Base-by-base conservation (phyloP, 139 green algal species). In the Chlamydomonas sp. region DNA sequence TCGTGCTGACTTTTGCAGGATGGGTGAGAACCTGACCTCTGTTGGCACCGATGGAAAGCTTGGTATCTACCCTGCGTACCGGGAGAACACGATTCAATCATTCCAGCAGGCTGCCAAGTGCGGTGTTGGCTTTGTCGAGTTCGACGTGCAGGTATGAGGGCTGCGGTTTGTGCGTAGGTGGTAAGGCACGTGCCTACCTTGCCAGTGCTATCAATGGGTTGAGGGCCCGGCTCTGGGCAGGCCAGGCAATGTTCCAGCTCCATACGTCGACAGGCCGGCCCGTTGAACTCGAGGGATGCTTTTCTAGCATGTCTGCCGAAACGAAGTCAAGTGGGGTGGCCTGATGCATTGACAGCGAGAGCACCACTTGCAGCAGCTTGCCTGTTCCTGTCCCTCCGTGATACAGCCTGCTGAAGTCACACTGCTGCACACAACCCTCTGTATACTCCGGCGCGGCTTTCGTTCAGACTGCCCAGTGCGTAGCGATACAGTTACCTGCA, bases 111-210 rank as follows among this genome's bases (percentile, higher is more conserved):
- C 96, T 1, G 90, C 88, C 31, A 85, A 90, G 6, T 84, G 79
- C 59, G 96, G 96, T n/a, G 95, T 95, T 2, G 88, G 90, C n/a
- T 98, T 98, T 66, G 85, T 97, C 6, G 96, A 98, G 82, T 96
- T 98, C 88, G 96, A 98, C 84, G 96, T 98, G 31, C 95, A 97
- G 82, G 88, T 95, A 20, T 18, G 67, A 49, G 61, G 4, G 76
- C 5, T 5, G 5, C 12, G 17, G 5, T 16, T 5, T 5, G 49
- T 2, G 15, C 31, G 67, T 8, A 57, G 49, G n/a, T 64, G 17
- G 58, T 18, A 64, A 8, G 7, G 2, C 9, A 3, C 4, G 2
- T 60, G 20, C 10, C 16, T 61, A 59, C 17, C 10, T 7, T 49
- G 16, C 57, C 20, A 12, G 17, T 62, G 31, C 79, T 76, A 10